Percentiles rank a stretch among this genome's conserved stretches.
Conservation (phyloP, 306 rosid genomes). For the Quercus engelmannii region DNA sequence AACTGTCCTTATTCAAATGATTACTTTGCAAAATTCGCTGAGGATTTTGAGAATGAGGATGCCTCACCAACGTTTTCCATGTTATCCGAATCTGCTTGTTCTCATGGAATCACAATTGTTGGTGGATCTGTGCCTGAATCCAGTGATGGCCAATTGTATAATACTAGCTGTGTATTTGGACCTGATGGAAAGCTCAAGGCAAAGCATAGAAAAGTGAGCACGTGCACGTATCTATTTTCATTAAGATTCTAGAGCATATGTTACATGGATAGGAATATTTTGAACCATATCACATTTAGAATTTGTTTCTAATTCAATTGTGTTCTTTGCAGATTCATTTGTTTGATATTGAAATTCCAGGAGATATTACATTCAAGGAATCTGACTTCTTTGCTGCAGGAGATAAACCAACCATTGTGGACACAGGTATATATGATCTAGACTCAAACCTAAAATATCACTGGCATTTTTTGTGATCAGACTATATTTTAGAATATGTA, state of each 20-base stretch:
- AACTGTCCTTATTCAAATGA: too few species aligned
- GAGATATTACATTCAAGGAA: slow-evolving; percentile 27
- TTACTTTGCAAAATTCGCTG: too few species aligned
- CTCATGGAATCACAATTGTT: too few species aligned
- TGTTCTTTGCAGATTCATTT: slow-evolving; percentile 29
- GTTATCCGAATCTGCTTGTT: too few species aligned
- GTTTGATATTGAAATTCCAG: slow-evolving; percentile 34
- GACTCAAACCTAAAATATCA: not conserved
- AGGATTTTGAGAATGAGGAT: too few species aligned
- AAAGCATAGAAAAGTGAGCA: slow-evolving; percentile 2
- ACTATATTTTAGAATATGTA: not conserved
- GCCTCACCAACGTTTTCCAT: too few species aligned
- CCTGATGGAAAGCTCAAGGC: too few species aligned
- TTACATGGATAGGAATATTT: not conserved
- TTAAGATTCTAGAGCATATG: not conserved
- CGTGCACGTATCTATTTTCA: not conserved
- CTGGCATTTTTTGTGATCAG: not conserved
- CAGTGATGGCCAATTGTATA: too few species aligned
- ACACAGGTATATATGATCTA: slow-evolving; percentile 23
- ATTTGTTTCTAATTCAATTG: not conserved
- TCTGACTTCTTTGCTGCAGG: slow-evolving; percentile 31
- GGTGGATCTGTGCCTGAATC: too few species aligned
- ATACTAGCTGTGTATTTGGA: too few species aligned
- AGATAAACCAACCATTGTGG: slow-evolving; percentile 27
- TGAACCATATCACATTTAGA: not conserved